A percentile compares a stretch with the other conserved stretches of the same genome.
Conservation (phyloP, 2,329 filamentous ascomycete genomes). For the Purpureocillium takamizusanense region DNA sequence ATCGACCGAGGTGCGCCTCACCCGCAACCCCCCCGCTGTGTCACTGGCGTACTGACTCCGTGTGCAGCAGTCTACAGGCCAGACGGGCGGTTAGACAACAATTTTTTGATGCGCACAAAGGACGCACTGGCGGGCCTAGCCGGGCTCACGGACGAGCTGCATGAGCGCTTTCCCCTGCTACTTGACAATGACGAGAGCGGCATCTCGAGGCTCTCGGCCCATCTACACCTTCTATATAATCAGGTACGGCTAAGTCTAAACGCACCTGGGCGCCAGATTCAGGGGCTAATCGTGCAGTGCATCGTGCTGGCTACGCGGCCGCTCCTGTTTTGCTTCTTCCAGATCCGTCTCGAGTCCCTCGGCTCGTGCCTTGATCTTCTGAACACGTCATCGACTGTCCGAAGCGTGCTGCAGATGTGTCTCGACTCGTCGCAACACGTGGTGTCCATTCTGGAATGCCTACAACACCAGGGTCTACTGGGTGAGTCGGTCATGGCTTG, state of each 20-base stretch:
- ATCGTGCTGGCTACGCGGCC: slow-evolving; percentile 15
- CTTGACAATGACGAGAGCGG: slow-evolving; percentile 21
- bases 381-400: not conserved
- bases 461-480: slow-evolving; percentile 31
- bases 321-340: slow-evolving; percentile 13
- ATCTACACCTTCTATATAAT: slow-evolving; percentile 22
- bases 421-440: slow-evolving; percentile 14
- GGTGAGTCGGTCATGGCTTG: slow-evolving; percentile 16
- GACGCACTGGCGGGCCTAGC: slow-evolving; percentile 18
- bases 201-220: slow-evolving; percentile 19
- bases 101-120: slow-evolving; percentile 21
- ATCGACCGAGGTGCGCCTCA: slow-evolving; percentile 18
- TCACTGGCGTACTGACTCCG: not conserved
- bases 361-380: not conserved
- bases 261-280: not conserved
- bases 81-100: slow-evolving; percentile 18
- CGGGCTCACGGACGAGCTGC: slow-evolving; percentile 18
- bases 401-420: slow-evolving; percentile 9
- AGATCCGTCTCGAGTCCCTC: slow-evolving; percentile 10
- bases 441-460: slow-evolving; percentile 23
- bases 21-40: not conserved
- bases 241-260: slow-evolving; percentile 11
- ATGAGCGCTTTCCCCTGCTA: slow-evolving; percentile 17
- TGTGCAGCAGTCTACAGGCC: slow-evolving; percentile 15
- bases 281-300: slow-evolving; percentile 4